These are phyloP conservation scores for Nothophaeocryptopus gaeumannii DNA, from an alignment of 2,329 filamentous ascomycete species.

Conservation along the genomic window DNA sequence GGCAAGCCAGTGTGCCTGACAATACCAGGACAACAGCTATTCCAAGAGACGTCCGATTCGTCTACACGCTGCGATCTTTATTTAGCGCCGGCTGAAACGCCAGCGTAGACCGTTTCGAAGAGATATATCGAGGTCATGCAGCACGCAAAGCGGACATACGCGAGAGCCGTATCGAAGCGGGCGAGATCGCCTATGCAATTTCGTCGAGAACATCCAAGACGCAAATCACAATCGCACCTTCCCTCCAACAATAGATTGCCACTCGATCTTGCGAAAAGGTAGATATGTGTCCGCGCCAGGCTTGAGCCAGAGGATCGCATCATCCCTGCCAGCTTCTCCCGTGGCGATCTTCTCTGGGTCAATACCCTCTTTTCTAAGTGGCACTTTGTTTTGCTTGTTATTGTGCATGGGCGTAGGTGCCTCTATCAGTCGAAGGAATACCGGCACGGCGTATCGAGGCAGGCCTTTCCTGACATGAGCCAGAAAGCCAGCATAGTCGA, in stretches of 20 bases:
- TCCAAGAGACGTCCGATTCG: not conserved
- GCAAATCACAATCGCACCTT: slow-evolving; percentile 19
- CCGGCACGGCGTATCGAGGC: slow-evolving; percentile 71
- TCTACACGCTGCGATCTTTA: not conserved
- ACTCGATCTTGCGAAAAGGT: slow-evolving; percentile 58
- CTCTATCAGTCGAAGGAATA: slow-evolving; percentile 65
- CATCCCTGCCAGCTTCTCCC: slow-evolving; percentile 42
- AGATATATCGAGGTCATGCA: too few species aligned
- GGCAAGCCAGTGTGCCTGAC: too few species aligned
- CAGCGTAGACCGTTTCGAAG: too few species aligned
- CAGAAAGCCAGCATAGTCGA: slow-evolving; percentile 61
- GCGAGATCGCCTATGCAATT: too few species aligned
- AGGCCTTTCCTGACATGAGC: slow-evolving; percentile 58
- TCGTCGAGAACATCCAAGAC: too few species aligned
- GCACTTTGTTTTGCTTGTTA: slow-evolving; percentile 77
- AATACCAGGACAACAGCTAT: not conserved
- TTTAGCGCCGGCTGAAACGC: too few species aligned
- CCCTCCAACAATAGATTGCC: slow-evolving; percentile 36
- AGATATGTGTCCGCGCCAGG: slow-evolving; percentile 52
- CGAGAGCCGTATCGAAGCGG: too few species aligned
- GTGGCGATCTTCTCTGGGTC: slow-evolving; percentile 52
- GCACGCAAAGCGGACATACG: too few species aligned
- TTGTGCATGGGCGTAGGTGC: slow-evolving; percentile 63
- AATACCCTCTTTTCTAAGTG: slow-evolving; percentile 64
- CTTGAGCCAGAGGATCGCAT: slow-evolving; percentile 53